Evolutionary conservation across 1,284 basidiomycete species (phyloP).

Genomic region (Ganoderma resinaceum): DNA sequence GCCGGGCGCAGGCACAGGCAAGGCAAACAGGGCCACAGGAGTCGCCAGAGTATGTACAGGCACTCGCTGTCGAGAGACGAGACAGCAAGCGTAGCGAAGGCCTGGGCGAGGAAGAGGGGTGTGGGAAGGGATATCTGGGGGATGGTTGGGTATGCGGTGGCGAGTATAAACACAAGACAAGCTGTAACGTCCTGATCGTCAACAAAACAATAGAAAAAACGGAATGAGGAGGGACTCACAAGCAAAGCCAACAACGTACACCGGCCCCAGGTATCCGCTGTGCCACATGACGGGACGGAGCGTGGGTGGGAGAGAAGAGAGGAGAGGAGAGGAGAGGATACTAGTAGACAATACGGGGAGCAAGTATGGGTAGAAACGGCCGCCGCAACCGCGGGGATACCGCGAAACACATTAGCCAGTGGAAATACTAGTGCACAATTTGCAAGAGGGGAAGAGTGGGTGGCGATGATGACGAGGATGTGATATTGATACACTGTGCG

Average conservation of each 20-base stretch:
- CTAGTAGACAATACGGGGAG: constrained; percentile 30
- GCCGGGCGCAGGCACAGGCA: constrained; percentile 5
- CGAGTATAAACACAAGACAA: constrained; percentile 32
- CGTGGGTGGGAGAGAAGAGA: constrained; percentile 3
- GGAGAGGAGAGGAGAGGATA: constrained; percentile 12
- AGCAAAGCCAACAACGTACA: constrained; percentile 37
- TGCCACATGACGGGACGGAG: constrained; percentile 21
- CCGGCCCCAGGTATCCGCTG: constrained; percentile 28
- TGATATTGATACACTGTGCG: constrained; percentile 45
- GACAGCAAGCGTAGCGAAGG: constrained; percentile 2
- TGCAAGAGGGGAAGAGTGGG: constrained; percentile 20
- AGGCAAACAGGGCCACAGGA: constrained; percentile 17
- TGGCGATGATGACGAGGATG: constrained; percentile 34
- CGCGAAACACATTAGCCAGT: constrained; percentile 25
- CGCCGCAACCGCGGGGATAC: constrained; percentile 16
- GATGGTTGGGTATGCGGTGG: constrained; percentile 30
- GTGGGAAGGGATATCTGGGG: constrained; percentile 22
- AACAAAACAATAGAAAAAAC: neutral
- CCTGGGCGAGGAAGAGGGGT: constrained; percentile 2
- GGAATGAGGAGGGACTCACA: constrained; percentile 26
- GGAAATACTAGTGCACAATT: constrained; percentile 40
- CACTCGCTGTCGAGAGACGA: neutral
- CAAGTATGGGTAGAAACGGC: constrained; percentile 32
- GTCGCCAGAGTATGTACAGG: constrained; percentile 26
- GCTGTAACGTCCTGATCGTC: constrained; percentile 5